Evolutionary conservation across 139 green algal genomes (phyloP).

Genomic region (Ettlia oleoabundans): DNA sequence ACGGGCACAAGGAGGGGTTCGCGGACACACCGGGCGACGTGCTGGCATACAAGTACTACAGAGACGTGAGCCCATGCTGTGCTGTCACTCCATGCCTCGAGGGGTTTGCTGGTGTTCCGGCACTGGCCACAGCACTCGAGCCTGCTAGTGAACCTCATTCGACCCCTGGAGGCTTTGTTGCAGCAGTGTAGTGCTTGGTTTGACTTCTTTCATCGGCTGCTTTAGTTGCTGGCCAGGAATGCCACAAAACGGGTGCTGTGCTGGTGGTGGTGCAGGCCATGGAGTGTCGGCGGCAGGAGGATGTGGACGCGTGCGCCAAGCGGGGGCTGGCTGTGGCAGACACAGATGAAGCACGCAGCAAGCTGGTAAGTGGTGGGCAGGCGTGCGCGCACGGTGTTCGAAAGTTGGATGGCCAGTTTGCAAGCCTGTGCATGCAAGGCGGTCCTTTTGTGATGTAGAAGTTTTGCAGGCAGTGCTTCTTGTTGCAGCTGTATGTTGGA

Average conservation of each 20-base stretch:
- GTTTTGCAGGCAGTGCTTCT: too few relatives aligned
- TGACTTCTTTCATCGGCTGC: too few relatives aligned
- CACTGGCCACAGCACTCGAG: background rate
- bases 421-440: too few relatives aligned
- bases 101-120: background rate
- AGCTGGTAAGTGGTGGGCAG: slow-evolving; percentile 44
- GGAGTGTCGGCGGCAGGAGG: slow-evolving; percentile 63
- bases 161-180: too few relatives aligned
- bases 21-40: slow-evolving; percentile 66
- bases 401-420: too few relatives aligned
- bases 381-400: too few relatives aligned
- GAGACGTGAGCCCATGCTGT: slow-evolving; percentile 73
- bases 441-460: too few relatives aligned
- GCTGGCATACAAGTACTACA: slow-evolving; percentile 86
- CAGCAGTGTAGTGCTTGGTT: too few relatives aligned
- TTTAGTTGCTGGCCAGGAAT: too few relatives aligned
- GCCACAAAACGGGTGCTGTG: too few relatives aligned
- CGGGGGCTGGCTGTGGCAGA: slow-evolving; percentile 59
- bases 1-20: slow-evolving; percentile 67
- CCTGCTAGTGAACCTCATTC: too few relatives aligned
- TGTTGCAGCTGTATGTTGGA: too few relatives aligned
- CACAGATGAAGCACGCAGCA: slow-evolving; percentile 49
- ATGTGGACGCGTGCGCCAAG: slow-evolving; percentile 47
- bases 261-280: slow-evolving; percentile 68
- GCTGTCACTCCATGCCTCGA: background rate